phyloP scores from a whole-genome alignment of 2,329 filamentous ascomycete species.

The Chalaropsis thielavioides region DNA sequence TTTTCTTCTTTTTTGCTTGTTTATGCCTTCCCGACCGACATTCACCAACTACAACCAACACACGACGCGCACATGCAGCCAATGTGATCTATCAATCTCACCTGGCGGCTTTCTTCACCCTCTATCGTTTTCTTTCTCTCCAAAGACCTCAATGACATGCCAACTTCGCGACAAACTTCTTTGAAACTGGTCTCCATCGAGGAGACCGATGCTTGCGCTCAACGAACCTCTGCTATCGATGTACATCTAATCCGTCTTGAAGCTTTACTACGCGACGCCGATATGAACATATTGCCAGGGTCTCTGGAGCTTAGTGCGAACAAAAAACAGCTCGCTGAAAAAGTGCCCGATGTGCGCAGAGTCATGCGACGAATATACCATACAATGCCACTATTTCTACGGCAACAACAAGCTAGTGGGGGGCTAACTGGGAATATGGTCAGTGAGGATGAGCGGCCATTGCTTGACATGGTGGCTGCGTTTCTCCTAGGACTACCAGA shows the following conservation, averaged over 20 bases:
- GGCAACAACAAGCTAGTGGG: neutral
- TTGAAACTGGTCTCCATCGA: conserved; percentile 3
- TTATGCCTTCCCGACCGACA: neutral
- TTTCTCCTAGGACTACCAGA: conserved; percentile 10
- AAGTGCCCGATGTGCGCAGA: neutral
- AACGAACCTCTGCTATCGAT: conserved; percentile 5
- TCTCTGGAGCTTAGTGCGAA: neutral
- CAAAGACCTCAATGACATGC: neutral
- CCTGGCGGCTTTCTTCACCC: neutral
- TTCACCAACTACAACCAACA: neutral
- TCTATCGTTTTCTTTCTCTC: neutral
- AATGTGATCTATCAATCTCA: neutral
- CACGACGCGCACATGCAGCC: neutral
- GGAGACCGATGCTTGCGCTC: neutral
- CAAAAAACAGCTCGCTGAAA: neutral
- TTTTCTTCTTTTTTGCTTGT: too few relatives aligned
- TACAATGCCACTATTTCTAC: conserved; percentile 5
- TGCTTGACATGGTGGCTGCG: conserved; percentile 8
- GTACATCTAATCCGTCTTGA: conserved; percentile 2
- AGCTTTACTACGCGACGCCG: neutral
- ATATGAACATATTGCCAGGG: neutral
- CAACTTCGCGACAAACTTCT: neutral
- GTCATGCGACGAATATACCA: conserved; percentile 7
- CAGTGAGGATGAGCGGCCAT: neutral
- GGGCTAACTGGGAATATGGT: neutral